phyloP scores from a whole-genome alignment of 108 stramenopile species.

The Aureococcus anophagefferens region DNA sequence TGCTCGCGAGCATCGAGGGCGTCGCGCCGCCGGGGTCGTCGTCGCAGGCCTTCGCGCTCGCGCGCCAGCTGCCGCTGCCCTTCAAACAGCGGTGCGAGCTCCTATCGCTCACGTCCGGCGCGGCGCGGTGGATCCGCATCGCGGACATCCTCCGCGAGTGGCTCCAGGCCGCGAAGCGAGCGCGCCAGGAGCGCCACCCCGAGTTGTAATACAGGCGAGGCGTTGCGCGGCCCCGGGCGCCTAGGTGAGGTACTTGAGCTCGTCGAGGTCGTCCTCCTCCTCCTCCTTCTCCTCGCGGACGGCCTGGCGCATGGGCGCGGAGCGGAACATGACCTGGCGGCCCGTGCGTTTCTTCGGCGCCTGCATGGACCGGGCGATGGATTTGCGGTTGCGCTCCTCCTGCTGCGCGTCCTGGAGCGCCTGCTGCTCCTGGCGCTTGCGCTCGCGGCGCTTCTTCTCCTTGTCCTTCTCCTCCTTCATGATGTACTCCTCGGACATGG shows the following conservation, averaged over 20 bases:
- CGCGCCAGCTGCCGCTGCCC: too few species aligned
- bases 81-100: too few species aligned
- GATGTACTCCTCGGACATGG: constrained; percentile 51
- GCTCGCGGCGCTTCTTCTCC: constrained; percentile 50
- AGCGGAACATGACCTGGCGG: constrained; percentile 47
- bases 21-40: too few species aligned
- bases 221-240: too few species aligned
- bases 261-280: constrained; percentile 32
- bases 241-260: constrained; percentile 35
- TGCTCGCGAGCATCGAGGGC: too few species aligned
- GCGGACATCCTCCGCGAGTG: too few species aligned
- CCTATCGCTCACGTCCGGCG: too few species aligned
- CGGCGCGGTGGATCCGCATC: too few species aligned
- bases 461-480: constrained; percentile 46
- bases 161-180: too few species aligned
- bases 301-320: constrained; percentile 21
- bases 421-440: constrained; percentile 45
- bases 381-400: constrained; percentile 36
- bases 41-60: too few species aligned
- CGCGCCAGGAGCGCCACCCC: too few species aligned
- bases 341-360: constrained; percentile 43
- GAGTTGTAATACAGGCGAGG: too few species aligned
- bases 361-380: constrained; percentile 38
- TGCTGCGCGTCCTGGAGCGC: constrained; percentile 35
- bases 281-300: constrained; percentile 23